Evolutionary conservation across 768 basidiomycete species (phyloP).

Genomic region (Macrolepiota albuminosa): DNA sequence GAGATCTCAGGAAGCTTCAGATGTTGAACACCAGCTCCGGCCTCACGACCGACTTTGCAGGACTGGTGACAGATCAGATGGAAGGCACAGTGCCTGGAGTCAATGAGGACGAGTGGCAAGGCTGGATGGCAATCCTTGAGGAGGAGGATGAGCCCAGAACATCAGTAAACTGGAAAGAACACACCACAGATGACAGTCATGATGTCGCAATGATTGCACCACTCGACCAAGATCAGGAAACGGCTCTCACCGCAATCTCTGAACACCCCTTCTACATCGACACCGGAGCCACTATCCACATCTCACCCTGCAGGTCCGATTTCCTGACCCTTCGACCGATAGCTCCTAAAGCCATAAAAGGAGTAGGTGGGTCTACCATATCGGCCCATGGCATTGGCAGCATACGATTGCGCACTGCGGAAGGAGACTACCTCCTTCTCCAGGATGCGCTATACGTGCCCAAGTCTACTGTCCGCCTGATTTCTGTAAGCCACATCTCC

Average conservation of each 20-base stretch:
- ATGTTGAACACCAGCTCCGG: too few species aligned
- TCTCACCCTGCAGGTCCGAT: too few species aligned
- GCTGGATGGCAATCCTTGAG: background rate
- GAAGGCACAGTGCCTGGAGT: too few species aligned
- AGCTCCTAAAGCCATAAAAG: too few species aligned
- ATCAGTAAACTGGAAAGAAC: background rate
- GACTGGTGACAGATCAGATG: too few species aligned
- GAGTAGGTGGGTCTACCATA: too few species aligned
- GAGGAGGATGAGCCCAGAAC: background rate
- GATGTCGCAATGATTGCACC: background rate
- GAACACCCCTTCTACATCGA: background rate
- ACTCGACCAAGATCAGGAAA: background rate
- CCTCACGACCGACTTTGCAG: too few species aligned
- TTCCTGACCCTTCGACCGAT: too few species aligned
- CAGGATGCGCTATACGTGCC: background rate
- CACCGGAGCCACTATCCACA: too few species aligned
- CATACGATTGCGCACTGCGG: background rate
- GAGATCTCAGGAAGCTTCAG: background rate
- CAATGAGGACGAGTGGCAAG: too few species aligned
- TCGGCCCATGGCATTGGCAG: background rate
- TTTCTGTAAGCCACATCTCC: background rate
- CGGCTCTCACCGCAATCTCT: background rate
- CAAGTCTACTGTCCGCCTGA: background rate
- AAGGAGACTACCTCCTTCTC: background rate
- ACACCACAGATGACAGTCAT: background rate